A percentile compares a stretch with the other conserved stretches of the same genome.
These are phyloP conservation scores for Ogataea pignaliae DNA, from an alignment of 805 yeast genomes.

Conservation along the genomic window DNA sequence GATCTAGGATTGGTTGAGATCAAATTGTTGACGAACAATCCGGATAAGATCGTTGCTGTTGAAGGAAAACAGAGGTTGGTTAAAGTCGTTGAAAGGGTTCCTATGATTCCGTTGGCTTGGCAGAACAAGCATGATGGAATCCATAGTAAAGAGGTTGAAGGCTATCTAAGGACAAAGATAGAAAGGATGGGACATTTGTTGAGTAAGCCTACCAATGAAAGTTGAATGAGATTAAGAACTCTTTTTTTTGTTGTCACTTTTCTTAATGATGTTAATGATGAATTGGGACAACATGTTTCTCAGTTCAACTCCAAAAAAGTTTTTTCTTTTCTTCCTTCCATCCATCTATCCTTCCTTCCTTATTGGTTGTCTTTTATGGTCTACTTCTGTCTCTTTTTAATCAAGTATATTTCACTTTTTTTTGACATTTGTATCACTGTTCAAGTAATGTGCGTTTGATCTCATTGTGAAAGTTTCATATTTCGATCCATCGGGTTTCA, in stretches of 20 bases:
- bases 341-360: too few species aligned
- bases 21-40: slow-evolving; percentile 85
- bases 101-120: slow-evolving; percentile 98
- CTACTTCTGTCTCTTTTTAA: too few species aligned
- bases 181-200: slow-evolving; percentile 96
- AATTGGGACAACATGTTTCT: too few species aligned
- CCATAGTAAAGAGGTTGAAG: slow-evolving; percentile 81
- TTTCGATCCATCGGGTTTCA: too few species aligned
- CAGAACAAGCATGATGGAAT: slow-evolving; percentile 57
- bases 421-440: too few species aligned
- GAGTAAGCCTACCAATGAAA: slow-evolving; percentile 32
- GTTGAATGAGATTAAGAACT: not conserved
- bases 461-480: too few species aligned
- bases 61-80: slow-evolving; percentile 78
- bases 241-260: not conserved
- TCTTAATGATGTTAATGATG: too few species aligned
- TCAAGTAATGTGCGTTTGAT: too few species aligned
- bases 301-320: too few species aligned
- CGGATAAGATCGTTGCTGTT: slow-evolving; percentile 92
- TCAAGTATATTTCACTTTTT: too few species aligned
- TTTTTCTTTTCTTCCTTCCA: too few species aligned
- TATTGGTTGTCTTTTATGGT: too few species aligned
- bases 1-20: slow-evolving; percentile 76
- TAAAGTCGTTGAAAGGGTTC: slow-evolving; percentile 80
- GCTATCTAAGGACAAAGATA: slow-evolving; percentile 87